Evolutionary conservation across 495 filamentous ascomycete species (phyloP).

Genomic region (Xylaria grammica): DNA sequence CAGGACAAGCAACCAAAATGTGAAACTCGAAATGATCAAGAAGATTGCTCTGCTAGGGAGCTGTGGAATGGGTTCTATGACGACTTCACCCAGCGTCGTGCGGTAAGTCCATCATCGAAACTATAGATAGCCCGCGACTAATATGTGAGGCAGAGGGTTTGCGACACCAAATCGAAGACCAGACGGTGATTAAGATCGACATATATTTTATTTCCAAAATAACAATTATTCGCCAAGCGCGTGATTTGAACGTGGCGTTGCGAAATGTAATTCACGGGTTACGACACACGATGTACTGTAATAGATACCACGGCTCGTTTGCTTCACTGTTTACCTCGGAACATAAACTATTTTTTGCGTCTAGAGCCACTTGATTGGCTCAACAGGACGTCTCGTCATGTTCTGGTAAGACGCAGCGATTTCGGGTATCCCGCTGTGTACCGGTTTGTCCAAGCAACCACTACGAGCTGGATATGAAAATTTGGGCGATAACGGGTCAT

Average conservation of each 20-base stretch:
- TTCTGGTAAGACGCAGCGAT: not conserved
- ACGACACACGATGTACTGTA: conserved; percentile 17
- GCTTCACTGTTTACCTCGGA: not conserved
- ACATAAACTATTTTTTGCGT: not conserved
- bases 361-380: not conserved
- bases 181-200: conserved; percentile 14
- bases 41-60: conserved; percentile 66
- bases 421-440: not conserved
- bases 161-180: conserved; percentile 26
- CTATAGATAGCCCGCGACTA: conserved; percentile 18
- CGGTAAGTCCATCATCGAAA: conserved; percentile 48
- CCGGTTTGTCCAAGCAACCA: not conserved
- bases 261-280: conserved; percentile 7
- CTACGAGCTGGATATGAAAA: not conserved
- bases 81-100: conserved; percentile 66
- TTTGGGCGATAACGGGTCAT: no score
- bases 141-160: conserved; percentile 30
- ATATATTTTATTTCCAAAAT: not conserved
- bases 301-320: conserved; percentile 18
- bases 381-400: not conserved
- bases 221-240: not conserved
- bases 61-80: conserved; percentile 75
- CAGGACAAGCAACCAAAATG: conserved; percentile 64
- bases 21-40: conserved; percentile 41
- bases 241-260: conserved; percentile 7